These are phyloP conservation scores for Cucurbitaria berberidis DNA, from an alignment of 2,329 filamentous ascomycete genomes.

Conservation along the genomic window DNA sequence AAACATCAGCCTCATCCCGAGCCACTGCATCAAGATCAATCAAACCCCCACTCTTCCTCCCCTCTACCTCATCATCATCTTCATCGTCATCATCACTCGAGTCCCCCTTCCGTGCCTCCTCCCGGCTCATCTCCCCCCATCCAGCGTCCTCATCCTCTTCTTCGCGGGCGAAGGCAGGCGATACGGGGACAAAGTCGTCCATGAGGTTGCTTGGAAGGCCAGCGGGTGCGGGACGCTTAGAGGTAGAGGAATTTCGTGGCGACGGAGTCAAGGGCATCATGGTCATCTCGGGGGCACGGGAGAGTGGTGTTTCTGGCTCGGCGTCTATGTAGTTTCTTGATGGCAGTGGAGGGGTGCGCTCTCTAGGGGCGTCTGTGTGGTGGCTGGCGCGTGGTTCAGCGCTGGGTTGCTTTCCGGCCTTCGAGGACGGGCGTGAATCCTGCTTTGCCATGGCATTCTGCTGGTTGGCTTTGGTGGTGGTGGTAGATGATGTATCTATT, in stretches of 20 bases:
- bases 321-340: constrained; percentile 7
- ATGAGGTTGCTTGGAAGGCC: constrained; percentile 43
- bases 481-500: constrained; percentile 2
- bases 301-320: constrained; percentile 13
- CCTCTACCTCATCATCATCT: constrained; percentile 25
- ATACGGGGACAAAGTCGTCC: constrained; percentile 44
- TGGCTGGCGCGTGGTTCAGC: neutral
- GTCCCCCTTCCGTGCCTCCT: constrained; percentile 21
- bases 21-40: constrained; percentile 45
- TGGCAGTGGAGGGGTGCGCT: constrained; percentile 13
- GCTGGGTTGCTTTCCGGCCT: constrained; percentile 1
- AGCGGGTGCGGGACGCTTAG: constrained; percentile 18
- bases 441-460: neutral
- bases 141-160: constrained; percentile 41
- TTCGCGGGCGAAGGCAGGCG: constrained; percentile 22
- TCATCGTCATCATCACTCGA: neutral
- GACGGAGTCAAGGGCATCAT: constrained; percentile 43
- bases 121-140: constrained; percentile 41
- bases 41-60: constrained; percentile 20
- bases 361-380: neutral
- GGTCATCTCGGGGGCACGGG: constrained; percentile 35
- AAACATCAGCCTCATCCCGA: constrained; percentile 45
- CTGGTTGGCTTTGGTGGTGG: constrained; percentile 3
- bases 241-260: constrained; percentile 10
- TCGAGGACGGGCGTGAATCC: neutral